These are phyloP conservation scores for Rhodotorula sp. DNA, from an alignment of 1,284 basidiomycete species.

Conservation along the genomic window DNA sequence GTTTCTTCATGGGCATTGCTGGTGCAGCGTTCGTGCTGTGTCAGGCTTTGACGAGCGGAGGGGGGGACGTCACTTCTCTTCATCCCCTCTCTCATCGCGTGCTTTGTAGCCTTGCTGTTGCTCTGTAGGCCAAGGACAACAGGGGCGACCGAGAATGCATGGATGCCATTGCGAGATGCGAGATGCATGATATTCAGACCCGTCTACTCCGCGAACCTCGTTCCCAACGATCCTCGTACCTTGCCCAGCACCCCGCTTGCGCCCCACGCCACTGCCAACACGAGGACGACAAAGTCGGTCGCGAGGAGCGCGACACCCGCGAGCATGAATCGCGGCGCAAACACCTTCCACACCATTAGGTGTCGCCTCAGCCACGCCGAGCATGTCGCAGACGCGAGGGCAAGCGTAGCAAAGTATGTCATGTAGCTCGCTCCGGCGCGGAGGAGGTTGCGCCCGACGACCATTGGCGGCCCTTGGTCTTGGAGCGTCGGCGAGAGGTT, in stretches of 20 bases:
- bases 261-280: slow-evolving; percentile 29
- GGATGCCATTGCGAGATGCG: neutral
- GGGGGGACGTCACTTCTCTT: too few species aligned
- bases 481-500: slow-evolving; percentile 66
- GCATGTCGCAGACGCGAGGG: slow-evolving; percentile 68
- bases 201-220: slow-evolving; percentile 24
- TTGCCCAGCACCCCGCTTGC: slow-evolving; percentile 20
- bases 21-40: slow-evolving; percentile 53
- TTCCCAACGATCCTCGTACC: slow-evolving; percentile 26
- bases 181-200: too few species aligned
- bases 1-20: slow-evolving; percentile 56
- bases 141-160: neutral
- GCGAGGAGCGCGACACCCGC: slow-evolving; percentile 26
- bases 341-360: slow-evolving; percentile 99
- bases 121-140: too few species aligned
- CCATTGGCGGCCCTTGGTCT: slow-evolving; percentile 31
- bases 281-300: slow-evolving; percentile 21
- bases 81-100: too few species aligned
- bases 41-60: slow-evolving; percentile 57
- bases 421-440: slow-evolving; percentile 62
- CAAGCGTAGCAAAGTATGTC: slow-evolving; percentile 66
- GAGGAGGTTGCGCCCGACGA: slow-evolving; percentile 51
- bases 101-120: too few species aligned
- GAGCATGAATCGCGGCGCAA: slow-evolving; percentile 80
- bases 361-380: slow-evolving; percentile 79